Evolutionary conservation across 2,329 filamentous ascomycete genomes (phyloP), one percentile per base, ranked within the genome.

Genomic region (Teratosphaeria nubilosa): DNA sequence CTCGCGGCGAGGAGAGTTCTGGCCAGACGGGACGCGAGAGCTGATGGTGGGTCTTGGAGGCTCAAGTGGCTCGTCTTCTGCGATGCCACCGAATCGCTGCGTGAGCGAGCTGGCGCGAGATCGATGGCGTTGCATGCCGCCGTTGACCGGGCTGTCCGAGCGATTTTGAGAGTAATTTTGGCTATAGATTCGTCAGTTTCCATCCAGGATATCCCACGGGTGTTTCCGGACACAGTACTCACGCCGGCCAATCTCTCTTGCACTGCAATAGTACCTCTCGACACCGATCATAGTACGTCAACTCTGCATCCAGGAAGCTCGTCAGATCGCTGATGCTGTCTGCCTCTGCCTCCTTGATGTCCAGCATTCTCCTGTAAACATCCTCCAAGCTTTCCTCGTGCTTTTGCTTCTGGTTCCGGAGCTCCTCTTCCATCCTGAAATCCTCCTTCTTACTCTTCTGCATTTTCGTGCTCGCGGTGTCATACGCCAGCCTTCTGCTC

Each of bases 301-400:
- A 80, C 75, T 97, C 88, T 48, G 90, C 87, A 61, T 97, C 91
- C 55, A 97, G 77, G 72, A 97, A 95, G 20, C 83, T 78, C 3
- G 85, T 85, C 58, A 97, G 77, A 69, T 96, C 90, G 53, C 82
- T 80, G 50, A 96, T 83, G 68, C 86, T 90, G 63, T 97, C 92
- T 51, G 79, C 80, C 74, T 97, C 92, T 24, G 90, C 83, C 68
- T 96, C 91, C 76, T 94, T 92, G 76, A 97, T 95, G 69, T 97
- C 92, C 74, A 95, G 85, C 94, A 97, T 97, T 57, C 92, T 83
- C 60, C 92, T 84, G 66, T 86, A 82, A 57, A 97, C 91, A 68
- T 97, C 92, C 69, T 97, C 92, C 69, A 83, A 94, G 16, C 90
- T 87, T 76, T 97, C 94, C 70, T 97, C 94, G 70, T 96, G 97